Evolutionary conservation across 257 asterid genomes (phyloP), one percentile per base, ranked within the genome.

Genomic region (Avicennia marina): DNA sequence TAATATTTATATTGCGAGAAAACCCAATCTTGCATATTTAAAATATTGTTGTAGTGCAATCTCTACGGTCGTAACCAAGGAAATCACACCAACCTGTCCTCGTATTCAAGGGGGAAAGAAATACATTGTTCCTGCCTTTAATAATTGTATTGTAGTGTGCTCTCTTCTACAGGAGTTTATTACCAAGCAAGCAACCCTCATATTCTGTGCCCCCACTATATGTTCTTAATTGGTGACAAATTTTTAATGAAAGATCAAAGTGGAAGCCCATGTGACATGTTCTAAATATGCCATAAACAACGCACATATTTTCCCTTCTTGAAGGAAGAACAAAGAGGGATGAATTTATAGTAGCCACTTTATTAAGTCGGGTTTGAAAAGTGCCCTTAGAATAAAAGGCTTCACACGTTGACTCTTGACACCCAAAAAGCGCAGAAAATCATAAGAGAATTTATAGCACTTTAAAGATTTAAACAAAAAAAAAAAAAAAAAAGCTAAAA

Each of bases 171-270:
- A n/a, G n/a, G n/a, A n/a, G n/a, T n/a, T n/a, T n/a, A n/a, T n/a
- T n/a, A n/a, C n/a, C n/a, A n/a, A n/a, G n/a, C n/a, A n/a, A 12
- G 36, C 49, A 53, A 1, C 11, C 42, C 3, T 52, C 13, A 19
- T 10, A 18, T 31, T 54, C 17, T 34, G 46, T 34, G 33, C 13
- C 31, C 47, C 2, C n/a, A 8, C 11, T 2, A 5, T 33, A n/a
- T 17, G 29, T 38, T 34, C 47, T 54, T 11, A 53, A 13, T 21
- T 11, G 16, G 18, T 33, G 44, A 33, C 44, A 53, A 53, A 53
- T 34, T 36, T 3, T 11, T 24, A 10, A 54, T 46, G 31, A 54
- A 34, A 54, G 60, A 20, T 54, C 33, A 54, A 4, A 53, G 58
- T 42, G 48, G 15, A 0, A 44, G 26, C 12, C 20, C 51, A 44